Evolutionary conservation across 164 flowering plant species (phyloP).

Genomic region (Hamamelis virginiana): DNA sequence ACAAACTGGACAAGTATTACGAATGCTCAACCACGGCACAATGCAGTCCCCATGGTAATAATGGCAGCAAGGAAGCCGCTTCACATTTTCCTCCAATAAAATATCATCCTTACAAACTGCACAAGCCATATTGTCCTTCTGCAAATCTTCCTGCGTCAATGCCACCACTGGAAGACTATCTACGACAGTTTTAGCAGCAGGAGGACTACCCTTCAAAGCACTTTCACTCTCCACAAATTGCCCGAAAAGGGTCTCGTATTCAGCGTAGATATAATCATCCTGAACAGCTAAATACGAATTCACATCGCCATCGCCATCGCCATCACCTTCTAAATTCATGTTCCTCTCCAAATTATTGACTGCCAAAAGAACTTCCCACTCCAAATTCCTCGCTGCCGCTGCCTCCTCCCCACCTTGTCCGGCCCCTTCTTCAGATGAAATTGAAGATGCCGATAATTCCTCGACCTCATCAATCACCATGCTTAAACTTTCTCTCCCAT

Average conservation of each 20-base stretch:
- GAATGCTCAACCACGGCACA: constrained; percentile 65
- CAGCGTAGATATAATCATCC: constrained; percentile 33
- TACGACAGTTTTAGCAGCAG: constrained; percentile 50
- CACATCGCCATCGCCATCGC: constrained; percentile 6
- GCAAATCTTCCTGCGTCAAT: constrained; percentile 21
- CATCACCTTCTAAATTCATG: constrained; percentile 21
- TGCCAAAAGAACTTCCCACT: constrained; percentile 49
- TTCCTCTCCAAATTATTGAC: constrained; percentile 34
- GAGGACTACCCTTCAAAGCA: constrained; percentile 49
- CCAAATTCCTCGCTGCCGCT: constrained; percentile 16
- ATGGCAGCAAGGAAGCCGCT: constrained; percentile 78
- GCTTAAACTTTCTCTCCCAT: constrained; percentile 17
- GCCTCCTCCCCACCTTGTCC: constrained; percentile 11
- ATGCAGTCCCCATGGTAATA: constrained; percentile 83
- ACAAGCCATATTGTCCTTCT: constrained; percentile 37
- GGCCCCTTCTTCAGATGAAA: constrained; percentile 20
- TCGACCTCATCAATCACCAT: constrained; percentile 20
- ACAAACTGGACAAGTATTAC: constrained; percentile 86
- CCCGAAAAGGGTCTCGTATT: constrained; percentile 43
- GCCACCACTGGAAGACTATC: constrained; percentile 44
- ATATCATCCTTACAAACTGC: constrained; percentile 72
- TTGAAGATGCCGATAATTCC: constrained; percentile 21
- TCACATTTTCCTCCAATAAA: constrained; percentile 48
- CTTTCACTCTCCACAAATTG: constrained; percentile 38
- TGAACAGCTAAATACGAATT: constrained; percentile 16